Evolutionary conservation across 495 filamentous ascomycete species (phyloP).

Genomic region (Niebla homalea): DNA sequence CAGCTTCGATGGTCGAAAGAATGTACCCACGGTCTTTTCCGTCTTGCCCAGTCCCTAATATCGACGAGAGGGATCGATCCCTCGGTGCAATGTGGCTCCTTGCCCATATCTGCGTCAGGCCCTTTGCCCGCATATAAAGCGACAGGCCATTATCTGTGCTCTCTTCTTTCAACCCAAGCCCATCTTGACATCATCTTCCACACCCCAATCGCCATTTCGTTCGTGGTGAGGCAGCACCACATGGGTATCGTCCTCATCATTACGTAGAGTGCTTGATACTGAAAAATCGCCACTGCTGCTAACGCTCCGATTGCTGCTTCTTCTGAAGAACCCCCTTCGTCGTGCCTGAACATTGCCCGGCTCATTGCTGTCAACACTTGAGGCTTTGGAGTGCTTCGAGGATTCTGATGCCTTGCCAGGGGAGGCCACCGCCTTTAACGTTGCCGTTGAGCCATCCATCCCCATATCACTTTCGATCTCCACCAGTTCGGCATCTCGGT

Average conservation of each 20-base stretch:
- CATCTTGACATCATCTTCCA: conserved; percentile 41
- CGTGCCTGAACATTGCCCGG: conserved; percentile 21
- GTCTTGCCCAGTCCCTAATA: background rate
- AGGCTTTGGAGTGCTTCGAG: conserved; percentile 19
- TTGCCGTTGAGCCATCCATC: conserved; percentile 25
- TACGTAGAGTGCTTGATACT: conserved; percentile 29
- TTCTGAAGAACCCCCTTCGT: conserved; percentile 23
- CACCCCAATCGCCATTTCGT: conserved; percentile 32
- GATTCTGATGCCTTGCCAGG: conserved; percentile 10
- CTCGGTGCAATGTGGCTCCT: background rate
- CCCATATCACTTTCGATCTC: conserved; percentile 44
- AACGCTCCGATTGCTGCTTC: conserved; percentile 16
- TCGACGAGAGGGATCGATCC: background rate
- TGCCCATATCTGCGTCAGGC: background rate
- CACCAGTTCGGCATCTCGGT: conserved; percentile 86
- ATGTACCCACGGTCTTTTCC: background rate
- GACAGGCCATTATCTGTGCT: background rate
- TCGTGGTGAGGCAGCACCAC: conserved; percentile 22
- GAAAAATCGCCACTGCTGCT: conserved; percentile 29
- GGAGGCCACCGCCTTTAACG: conserved; percentile 17
- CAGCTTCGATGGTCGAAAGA: background rate
- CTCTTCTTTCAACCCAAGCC: conserved; percentile 30
- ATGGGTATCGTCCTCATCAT: conserved; percentile 35
- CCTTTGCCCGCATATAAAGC: too few relatives aligned
- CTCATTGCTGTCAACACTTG: conserved; percentile 19